A percentile compares a stretch with the other conserved stretches of the same genome.
These are phyloP conservation scores for Suillus brevipes DNA, from an alignment of 768 basidiomycete species.

Conservation along the genomic window DNA sequence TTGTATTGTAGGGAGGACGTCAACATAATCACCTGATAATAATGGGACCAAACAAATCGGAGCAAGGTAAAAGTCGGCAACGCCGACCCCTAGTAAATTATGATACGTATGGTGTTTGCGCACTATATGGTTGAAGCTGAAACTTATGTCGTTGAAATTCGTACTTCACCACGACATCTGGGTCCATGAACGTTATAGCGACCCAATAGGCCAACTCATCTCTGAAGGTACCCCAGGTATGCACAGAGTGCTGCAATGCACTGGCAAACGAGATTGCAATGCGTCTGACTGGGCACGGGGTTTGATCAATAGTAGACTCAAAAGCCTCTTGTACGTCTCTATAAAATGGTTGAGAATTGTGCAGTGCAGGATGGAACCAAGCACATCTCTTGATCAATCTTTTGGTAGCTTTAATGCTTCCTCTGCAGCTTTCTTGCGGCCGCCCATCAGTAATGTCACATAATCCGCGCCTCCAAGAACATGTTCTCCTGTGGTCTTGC, in stretches of 20 bases:
- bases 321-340: neutral
- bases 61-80: too few relatives aligned
- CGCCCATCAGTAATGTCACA: slow-evolving; percentile 67
- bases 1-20: too few relatives aligned
- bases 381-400: slow-evolving; percentile 22
- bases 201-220: neutral
- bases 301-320: neutral
- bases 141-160: neutral
- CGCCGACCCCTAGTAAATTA: too few relatives aligned
- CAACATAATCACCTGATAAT: too few relatives aligned
- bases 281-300: neutral
- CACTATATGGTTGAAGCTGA: neutral
- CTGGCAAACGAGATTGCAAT: neutral
- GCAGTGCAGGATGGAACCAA: slow-evolving; percentile 61
- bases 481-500: slow-evolving; percentile 29
- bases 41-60: too few relatives aligned
- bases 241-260: neutral
- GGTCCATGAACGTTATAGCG: neutral
- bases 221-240: neutral
- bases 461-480: slow-evolving; percentile 79
- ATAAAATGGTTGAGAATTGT: slow-evolving; percentile 79
- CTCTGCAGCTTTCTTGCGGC: slow-evolving; percentile 62
- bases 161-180: neutral
- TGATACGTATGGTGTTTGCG: neutral
- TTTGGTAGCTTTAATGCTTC: slow-evolving; percentile 64